Base-by-base conservation (phyloP, 1,139 yeast genomes). In the Pichia sp. region DNA sequence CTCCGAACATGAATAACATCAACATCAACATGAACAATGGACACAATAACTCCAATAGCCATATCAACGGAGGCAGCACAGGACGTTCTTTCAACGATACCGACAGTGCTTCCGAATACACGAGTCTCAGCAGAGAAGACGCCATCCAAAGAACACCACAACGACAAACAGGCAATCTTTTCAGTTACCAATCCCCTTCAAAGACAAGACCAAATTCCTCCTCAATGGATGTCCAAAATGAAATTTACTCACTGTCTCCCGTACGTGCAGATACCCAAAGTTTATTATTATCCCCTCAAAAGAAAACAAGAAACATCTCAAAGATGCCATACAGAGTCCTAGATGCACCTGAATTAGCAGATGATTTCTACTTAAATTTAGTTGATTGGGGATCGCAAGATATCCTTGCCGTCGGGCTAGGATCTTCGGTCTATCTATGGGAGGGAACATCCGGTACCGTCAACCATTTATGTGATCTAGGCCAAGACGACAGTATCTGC, bases 331-430 rank as follows among this genome's bases (percentile, higher is more conserved):
- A 86, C 62, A 75, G 96, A 51, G 97, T 93, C 4, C 75, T 93
- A 39, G 99, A 93, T 68, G 99, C 99, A 0, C 99, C 99, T 0
- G 96, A 90, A 50, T 71, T 94, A 34, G 87, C 90, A 11, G 99
- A 94, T 64, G 98, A 93, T 65, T 93, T 91, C 62, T 93, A 93
- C 63, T 73, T 90, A 38, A 94, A 93, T 62, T 71, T 93, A 51
- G 87, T 93, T 2, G 98, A 93, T 65, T 93, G 99, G 99, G 96
- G 98, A 0, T 80, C 88, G 32, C 90, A 85, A 53, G 96, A 91
- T 65, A 71, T 87, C 27, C 69, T 93, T 34, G 96, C 95, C 0
- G 99, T 93, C 10, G 98, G 97, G 0, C 72, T 93, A 39, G 96
- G 96, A 0, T 82, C 87, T 47, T 77, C 88, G 44, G 96, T 91